Base-by-base conservation (phyloP, 441 rosid genomes). In the Pelargonium cotyledonis region DNA sequence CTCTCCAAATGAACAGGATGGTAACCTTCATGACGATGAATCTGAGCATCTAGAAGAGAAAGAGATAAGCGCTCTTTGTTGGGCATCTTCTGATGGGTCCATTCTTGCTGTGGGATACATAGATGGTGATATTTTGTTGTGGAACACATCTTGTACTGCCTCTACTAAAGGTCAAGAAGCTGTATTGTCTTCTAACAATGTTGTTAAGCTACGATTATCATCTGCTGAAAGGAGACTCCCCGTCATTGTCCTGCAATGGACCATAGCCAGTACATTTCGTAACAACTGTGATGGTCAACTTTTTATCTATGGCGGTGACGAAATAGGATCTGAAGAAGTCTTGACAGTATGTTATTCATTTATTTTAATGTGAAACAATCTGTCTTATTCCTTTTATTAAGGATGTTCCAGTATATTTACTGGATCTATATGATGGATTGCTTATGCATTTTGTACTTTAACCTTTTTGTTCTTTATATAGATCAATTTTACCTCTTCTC, bases 81-180 rank as follows among this genome's bases (percentile, higher is more conserved):
- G 92, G 92, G 88, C 89, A 70, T 84, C 88, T 63, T 66, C 80
- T 44, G 84, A 85, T 76, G 92, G 92, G 65, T 85, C 92, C 65
- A 71, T 87, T 78, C 88, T 87, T 72, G 88, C 88, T 64, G 88
- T 81, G 68, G 92, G 92, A 71, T 87, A 84, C 79, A 81, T 84
- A 65, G 92, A 85, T 72, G 89, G 92, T 66, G 89, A 87, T 81
- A 80, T 85, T 78, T 57, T 82, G 74, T 75, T 87, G 70, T 87
- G 89, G 92, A 77, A 81, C 74, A 57, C 78, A 55, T 70, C 70
- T 16, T 26, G 64, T 70, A 46, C 72, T 74, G 70, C 63, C 67
- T 58, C 80, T 29, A 63, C 77, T 67, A 81, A 78, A 74, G 78
- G 78, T 70, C 71, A 76, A 55, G 77, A 79, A 15, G 72, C 73